Evolutionary conservation across 441 rosid genomes (phyloP).

Genomic region (Raphanus hybrid): DNA sequence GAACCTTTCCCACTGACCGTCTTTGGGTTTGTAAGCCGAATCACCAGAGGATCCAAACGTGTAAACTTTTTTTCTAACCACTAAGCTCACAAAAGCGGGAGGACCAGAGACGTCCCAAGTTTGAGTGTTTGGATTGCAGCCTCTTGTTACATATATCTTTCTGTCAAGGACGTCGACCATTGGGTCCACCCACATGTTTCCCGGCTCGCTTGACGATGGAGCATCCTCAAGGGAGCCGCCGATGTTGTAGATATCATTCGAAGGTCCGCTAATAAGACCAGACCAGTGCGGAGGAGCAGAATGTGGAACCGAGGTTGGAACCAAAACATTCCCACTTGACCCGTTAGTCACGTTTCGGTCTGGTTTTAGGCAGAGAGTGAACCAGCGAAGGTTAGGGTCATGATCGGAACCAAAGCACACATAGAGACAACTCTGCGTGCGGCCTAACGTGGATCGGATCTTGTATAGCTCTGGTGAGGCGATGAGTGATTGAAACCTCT

Average conservation of each 20-base stretch:
- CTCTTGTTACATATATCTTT: not conserved
- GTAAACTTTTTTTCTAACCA: conserved; percentile 5
- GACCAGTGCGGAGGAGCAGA: conserved; percentile 17
- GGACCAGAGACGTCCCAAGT: not conserved
- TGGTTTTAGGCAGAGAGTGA: conserved; percentile 26
- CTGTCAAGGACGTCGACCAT: not conserved
- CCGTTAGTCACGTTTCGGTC: not conserved
- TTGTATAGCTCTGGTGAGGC: conserved; percentile 19
- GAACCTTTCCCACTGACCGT: conserved; percentile 14
- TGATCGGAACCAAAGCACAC: not conserved
- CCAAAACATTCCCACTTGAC: conserved; percentile 7
- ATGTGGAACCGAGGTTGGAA: not conserved
- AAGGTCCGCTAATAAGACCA: conserved; percentile 15
- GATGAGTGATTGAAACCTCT: conserved; percentile 9
- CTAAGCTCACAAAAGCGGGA: conserved; percentile 1
- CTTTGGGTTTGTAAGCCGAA: conserved; percentile 2
- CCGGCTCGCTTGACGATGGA: not conserved
- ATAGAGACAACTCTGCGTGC: conserved; percentile 10
- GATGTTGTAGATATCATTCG: conserved; percentile 10
- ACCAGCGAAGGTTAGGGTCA: conserved; percentile 7
- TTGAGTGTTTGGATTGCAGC: conserved; percentile 5
- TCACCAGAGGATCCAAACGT: not conserved
- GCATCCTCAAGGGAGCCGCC: conserved; percentile 6
- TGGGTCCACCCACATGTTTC: conserved; percentile 13
- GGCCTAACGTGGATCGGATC: not conserved